Conservation (phyloP, 306 rosid genomes). For the Ormosia semicastrata region DNA sequence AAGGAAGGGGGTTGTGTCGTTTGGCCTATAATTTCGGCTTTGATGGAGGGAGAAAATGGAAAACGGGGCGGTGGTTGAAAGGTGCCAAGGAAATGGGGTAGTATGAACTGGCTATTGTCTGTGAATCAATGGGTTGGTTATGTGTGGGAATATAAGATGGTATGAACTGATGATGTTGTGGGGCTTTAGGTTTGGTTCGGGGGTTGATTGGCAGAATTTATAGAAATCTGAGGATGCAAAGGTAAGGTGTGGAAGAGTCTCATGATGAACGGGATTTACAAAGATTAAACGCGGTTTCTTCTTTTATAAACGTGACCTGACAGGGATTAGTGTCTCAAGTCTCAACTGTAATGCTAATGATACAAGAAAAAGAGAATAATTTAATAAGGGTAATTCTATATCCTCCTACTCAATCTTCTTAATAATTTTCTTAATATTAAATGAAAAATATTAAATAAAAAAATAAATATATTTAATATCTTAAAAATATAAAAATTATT, state of each 20-base stretch:
- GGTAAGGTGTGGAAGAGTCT: neutral
- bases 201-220: neutral
- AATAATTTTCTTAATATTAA: too few relatives aligned
- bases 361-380: too few relatives aligned
- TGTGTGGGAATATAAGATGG: neutral
- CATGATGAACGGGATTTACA: constrained; percentile 23
- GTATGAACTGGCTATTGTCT: neutral
- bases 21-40: neutral
- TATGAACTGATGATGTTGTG: neutral
- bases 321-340: neutral
- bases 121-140: neutral
- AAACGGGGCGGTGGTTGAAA: constrained; percentile 13
- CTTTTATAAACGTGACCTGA: neutral
- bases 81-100: neutral
- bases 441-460: too few relatives aligned
- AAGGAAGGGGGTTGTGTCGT: neutral
- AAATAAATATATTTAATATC: too few relatives aligned
- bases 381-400: too few relatives aligned
- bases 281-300: constrained; percentile 40
- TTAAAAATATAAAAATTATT: too few relatives aligned
- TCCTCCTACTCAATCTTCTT: too few relatives aligned
- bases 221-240: neutral
- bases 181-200: neutral
- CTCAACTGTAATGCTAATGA: neutral
- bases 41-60: constrained; percentile 25